A percentile compares a stretch with the other conserved stretches of the same genome.
phyloP scores from a whole-genome alignment of 306 rosid species.

The Dalbergia cochinchinensis region DNA sequence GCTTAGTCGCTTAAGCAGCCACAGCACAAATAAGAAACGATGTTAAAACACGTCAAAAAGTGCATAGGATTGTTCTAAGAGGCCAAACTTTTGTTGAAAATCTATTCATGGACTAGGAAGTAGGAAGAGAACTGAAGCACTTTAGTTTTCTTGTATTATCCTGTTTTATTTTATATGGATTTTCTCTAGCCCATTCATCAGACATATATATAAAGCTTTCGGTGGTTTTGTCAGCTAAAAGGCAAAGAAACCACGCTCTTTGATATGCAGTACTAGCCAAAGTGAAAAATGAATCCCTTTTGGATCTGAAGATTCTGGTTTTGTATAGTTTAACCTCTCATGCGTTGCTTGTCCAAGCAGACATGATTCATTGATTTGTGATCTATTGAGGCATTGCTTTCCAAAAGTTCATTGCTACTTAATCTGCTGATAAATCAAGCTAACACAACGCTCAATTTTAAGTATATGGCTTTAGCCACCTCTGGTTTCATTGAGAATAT shows the following conservation, averaged over 20 bases:
- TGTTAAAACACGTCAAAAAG: slow-evolving; percentile 37
- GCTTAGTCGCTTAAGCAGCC: background rate
- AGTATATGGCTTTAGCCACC: background rate
- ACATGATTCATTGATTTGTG: background rate
- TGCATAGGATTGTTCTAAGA: slow-evolving; percentile 26
- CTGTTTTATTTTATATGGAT: background rate
- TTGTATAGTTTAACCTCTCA: background rate
- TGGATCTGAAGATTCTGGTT: slow-evolving; percentile 1
- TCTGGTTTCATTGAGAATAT: background rate
- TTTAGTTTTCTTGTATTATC: background rate
- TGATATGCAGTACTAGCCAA: background rate
- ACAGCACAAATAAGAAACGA: background rate
- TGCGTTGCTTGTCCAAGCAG: background rate
- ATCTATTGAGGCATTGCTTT: slow-evolving; percentile 10
- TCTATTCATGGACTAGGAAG: background rate
- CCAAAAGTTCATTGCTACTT: background rate
- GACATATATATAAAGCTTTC: background rate
- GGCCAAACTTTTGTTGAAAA: slow-evolving; percentile 15
- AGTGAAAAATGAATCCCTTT: background rate
- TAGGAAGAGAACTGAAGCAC: background rate
- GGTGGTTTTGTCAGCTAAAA: slow-evolving; percentile 16
- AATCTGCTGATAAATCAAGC: background rate
- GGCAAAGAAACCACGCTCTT: background rate
- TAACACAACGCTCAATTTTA: background rate
- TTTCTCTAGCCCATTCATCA: background rate